A percentile compares a stretch with the other conserved stretches of the same genome.
Evolutionary conservation across 257 asterid species (phyloP).

Genomic region (Scutellaria galericulata): DNA sequence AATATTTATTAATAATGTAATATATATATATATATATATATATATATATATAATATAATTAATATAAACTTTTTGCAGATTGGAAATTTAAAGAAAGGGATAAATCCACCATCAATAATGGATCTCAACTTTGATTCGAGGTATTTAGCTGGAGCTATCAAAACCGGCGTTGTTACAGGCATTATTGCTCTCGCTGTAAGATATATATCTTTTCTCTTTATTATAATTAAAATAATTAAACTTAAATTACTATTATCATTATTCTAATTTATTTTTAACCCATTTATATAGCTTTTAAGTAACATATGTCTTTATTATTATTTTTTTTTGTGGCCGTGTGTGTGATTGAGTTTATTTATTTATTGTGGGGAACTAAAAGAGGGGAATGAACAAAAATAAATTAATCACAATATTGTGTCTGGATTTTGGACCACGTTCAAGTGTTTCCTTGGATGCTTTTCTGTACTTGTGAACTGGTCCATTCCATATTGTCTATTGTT

Average conservation of each 20-base stretch:
- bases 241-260: too few species aligned
- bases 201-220: not conserved
- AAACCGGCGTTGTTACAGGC: conserved; percentile 88
- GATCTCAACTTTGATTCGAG: conserved; percentile 67
- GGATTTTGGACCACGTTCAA: not conserved
- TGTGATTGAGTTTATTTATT: not conserved
- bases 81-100: conserved; percentile 79
- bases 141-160: conserved; percentile 58
- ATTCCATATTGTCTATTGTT: too few species aligned
- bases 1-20: not conserved
- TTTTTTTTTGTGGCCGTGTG: too few species aligned
- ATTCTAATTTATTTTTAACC: too few species aligned
- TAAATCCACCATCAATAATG: conserved; percentile 77
- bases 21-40: too few species aligned
- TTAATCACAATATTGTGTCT: not conserved
- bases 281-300: too few species aligned
- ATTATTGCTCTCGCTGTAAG: conserved; percentile 86
- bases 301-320: too few species aligned
- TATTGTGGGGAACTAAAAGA: not conserved
- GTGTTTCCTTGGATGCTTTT: conserved; percentile 9
- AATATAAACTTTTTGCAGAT: conserved; percentile 50
- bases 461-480: conserved; percentile 15
- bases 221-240: not conserved
- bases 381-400: not conserved
- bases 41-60: too few species aligned